A percentile compares a stretch with the other conserved stretches of the same genome.
These are phyloP conservation scores for Thielaviopsis euricoi DNA, from an alignment of 2,329 filamentous ascomycete genomes.

Conservation along the genomic window DNA sequence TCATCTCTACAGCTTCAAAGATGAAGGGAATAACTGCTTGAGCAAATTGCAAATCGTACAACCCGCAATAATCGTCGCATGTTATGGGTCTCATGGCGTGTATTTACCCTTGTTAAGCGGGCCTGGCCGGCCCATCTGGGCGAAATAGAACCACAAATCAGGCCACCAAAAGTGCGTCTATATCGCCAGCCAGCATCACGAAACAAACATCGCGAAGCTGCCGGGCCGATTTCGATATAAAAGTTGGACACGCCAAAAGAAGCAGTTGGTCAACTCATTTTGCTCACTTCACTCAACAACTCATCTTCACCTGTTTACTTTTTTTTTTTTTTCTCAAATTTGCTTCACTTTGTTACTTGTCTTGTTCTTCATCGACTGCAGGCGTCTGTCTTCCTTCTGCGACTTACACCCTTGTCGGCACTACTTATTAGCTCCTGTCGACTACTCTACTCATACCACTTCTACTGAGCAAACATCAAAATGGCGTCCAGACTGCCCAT, in stretches of 20 bases:
- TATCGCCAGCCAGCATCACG: background rate
- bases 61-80: background rate
- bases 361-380: background rate
- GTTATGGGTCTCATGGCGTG: constrained; percentile 1
- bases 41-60: background rate
- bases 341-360: too few species aligned
- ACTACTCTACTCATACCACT: too few species aligned
- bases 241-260: background rate
- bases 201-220: background rate
- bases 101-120: background rate
- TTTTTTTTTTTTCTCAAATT: background rate
- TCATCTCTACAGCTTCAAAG: background rate
- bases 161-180: background rate
- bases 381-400: background rate
- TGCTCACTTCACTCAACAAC: background rate
- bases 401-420: background rate
- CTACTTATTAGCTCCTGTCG: too few species aligned
- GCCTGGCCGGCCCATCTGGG: constrained; percentile 6
- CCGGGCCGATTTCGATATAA: background rate
- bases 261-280: background rate
- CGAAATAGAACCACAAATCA: constrained; percentile 11
- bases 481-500: constrained; percentile 20
- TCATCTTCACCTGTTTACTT: background rate
- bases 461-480: background rate
- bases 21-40: background rate